Evolutionary conservation across 805 yeast genomes (phyloP), one percentile per base, ranked within the genome.

Genomic region (Hanseniaspora pseudoguilliermondii): DNA sequence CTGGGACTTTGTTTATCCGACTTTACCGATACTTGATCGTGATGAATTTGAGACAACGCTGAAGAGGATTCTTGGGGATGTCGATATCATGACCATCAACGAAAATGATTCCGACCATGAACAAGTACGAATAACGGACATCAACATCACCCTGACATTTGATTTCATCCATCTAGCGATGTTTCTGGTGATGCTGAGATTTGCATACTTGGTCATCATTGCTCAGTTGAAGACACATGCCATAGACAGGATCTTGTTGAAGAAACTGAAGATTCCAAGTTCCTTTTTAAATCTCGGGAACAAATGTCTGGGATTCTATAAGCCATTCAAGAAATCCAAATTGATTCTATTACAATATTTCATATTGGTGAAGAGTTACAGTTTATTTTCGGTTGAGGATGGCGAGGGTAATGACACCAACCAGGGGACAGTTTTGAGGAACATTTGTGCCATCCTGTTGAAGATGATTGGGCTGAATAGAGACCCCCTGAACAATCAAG

Each of bases 401-500:
- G 58, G 58, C 1, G 58, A 56, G 11, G 58, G 58, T 5, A 47
- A 21, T 27, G 58, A 56, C 34, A 34, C 35, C 9, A 36, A 42
- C 5, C 58, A 56, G 23, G 58, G 58, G 1, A 18, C 35, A 2
- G 54, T 49, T 8, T 32, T 51, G 38, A 50, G 42, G 13, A 49
- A 51, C 41, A 56, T 47, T 29, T 43, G 49, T 34, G 51, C 55
- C 2, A 42, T 49, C 13, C 18, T 56, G 38, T 16, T 35, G 6
- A 43, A 49, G n/a, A 56, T 47, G 46, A 56, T 56, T 46, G 58
- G 58, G 3, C 25, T 56, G 49, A 56, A 56, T 18, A 46, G 55
- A 29, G 58, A 56, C 15, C 58, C 58, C 20, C 29, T 27, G 13
- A 34, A 49, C 23, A 38, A 50, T 27, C 18, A 38, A 23, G 49